Evolutionary conservation across 176 grass and related monocot species (phyloP).

Genomic region (Zizania latifolia): DNA sequence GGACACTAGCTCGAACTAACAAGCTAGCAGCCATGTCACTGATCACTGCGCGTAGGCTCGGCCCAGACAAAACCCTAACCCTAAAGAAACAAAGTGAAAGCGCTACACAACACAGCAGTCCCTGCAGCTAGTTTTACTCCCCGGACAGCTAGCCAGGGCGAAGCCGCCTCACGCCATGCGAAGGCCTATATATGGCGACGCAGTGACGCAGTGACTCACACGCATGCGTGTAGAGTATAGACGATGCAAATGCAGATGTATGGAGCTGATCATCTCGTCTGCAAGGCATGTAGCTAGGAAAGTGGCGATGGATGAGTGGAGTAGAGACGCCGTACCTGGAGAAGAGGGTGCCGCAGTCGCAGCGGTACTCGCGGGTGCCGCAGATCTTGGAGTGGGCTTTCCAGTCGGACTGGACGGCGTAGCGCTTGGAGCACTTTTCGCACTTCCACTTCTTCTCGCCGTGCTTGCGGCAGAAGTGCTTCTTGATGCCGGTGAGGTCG

Average conservation of each 20-base stretch:
- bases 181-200: constrained; percentile 29
- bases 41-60: neutral
- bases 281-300: too few relatives aligned
- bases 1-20: neutral
- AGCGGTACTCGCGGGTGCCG: constrained; percentile 95
- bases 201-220: too few relatives aligned
- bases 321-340: constrained; percentile 58
- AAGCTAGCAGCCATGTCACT: constrained; percentile 36
- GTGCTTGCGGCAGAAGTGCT: constrained; percentile 99
- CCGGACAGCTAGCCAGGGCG: too few relatives aligned
- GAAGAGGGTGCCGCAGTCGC: constrained; percentile 98
- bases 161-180: too few relatives aligned
- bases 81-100: constrained; percentile 23
- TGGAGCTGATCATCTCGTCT: too few relatives aligned
- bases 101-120: constrained; percentile 6
- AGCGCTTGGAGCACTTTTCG: constrained; percentile 96
- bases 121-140: constrained; percentile 24
- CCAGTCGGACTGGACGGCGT: constrained; percentile 96
- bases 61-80: constrained; percentile 71
- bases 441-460: constrained; percentile 99
- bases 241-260: neutral
- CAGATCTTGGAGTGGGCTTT: constrained; percentile 99
- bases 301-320: too few relatives aligned
- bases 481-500: constrained; percentile 98
- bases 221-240: neutral